Percentiles rank a stretch among this genome's conserved stretches.
Evolutionary conservation across 345 rosid genomes (phyloP).

Genomic region (Pugionium cornutum): DNA sequence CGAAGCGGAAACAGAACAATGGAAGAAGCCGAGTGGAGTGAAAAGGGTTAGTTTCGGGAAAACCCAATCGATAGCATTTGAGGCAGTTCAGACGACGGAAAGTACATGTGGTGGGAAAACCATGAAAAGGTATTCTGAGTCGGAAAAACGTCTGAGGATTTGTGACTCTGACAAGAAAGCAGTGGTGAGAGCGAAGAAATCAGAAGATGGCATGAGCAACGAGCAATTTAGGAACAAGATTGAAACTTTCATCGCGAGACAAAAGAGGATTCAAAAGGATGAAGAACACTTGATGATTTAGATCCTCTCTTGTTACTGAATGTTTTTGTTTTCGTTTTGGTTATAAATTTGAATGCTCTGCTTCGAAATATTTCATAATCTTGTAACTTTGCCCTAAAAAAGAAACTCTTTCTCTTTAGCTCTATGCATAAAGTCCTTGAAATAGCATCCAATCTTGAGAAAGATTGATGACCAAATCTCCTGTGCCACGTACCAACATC

Average conservation of each 20-base stretch:
- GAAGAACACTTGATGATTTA: slow-evolving; percentile 51
- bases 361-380: slow-evolving; percentile 19
- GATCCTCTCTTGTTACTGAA: slow-evolving; percentile 14
- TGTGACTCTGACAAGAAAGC: slow-evolving; percentile 34
- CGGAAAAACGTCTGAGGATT: slow-evolving; percentile 48
- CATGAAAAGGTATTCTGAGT: slow-evolving; percentile 47
- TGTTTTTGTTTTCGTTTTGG: background rate
- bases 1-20: slow-evolving; percentile 23
- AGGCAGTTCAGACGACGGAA: slow-evolving; percentile 29
- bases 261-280: slow-evolving; percentile 63
- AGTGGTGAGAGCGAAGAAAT: slow-evolving; percentile 36
- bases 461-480: too few relatives aligned
- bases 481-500: too few relatives aligned
- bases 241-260: slow-evolving; percentile 82
- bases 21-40: slow-evolving; percentile 24
- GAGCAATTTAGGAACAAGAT: slow-evolving; percentile 66
- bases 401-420: background rate
- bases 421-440: too few relatives aligned
- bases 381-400: slow-evolving; percentile 19
- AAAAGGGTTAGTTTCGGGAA: slow-evolving; percentile 44
- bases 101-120: slow-evolving; percentile 20
- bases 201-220: slow-evolving; percentile 67
- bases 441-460: too few relatives aligned
- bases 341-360: slow-evolving; percentile 18
- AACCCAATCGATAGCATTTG: slow-evolving; percentile 54